phyloP scores from a whole-genome alignment of 2,329 filamentous ascomycete genomes.

The Sporothrix globosa region DNA sequence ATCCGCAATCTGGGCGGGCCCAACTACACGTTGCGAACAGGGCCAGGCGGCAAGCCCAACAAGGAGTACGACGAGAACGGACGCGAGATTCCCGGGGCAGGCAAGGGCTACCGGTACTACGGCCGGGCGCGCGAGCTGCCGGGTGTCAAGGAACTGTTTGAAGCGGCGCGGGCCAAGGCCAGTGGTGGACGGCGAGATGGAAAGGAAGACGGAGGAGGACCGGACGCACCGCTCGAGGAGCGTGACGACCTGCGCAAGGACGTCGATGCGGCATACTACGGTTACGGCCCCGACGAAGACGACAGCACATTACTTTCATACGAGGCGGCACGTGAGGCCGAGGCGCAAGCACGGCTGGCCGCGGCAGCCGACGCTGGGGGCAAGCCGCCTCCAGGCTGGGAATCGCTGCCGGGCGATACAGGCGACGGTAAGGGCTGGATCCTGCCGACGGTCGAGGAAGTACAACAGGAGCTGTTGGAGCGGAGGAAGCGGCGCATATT shows the following conservation, averaged over 20 bases:
- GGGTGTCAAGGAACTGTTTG: conserved; percentile 95
- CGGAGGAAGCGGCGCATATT: conserved; percentile 79
- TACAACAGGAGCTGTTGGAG: conserved; percentile 92
- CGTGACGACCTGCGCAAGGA: conserved; percentile 71
- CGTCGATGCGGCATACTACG: conserved; percentile 94
- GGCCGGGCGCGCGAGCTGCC: conserved; percentile 83
- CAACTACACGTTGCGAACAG: conserved; percentile 78
- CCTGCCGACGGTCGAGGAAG: conserved; percentile 83
- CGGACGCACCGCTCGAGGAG: conserved; percentile 58
- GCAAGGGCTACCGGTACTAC: conserved; percentile 83
- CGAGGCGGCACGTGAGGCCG: conserved; percentile 80
- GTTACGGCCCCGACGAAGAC: conserved; percentile 91
- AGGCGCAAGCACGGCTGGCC: conserved; percentile 72
- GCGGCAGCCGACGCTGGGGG: conserved; percentile 51
- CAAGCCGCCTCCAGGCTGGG: conserved; percentile 71
- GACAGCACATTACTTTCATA: conserved; percentile 79
- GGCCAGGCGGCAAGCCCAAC: conserved; percentile 54
- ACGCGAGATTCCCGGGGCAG: conserved; percentile 70
- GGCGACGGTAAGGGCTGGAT: conserved; percentile 84
- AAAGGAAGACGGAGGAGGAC: conserved; percentile 34
- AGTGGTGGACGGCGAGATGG: conserved; percentile 41
- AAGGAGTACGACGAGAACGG: conserved; percentile 75
- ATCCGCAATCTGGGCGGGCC: conserved; percentile 94
- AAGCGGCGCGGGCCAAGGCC: conserved; percentile 64
- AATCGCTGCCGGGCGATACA: conserved; percentile 80